Percentiles rank a stretch among this genome's conserved stretches.
Conservation (phyloP, 2,329 filamentous ascomycete species). For the Gyromitra esculenta region DNA sequence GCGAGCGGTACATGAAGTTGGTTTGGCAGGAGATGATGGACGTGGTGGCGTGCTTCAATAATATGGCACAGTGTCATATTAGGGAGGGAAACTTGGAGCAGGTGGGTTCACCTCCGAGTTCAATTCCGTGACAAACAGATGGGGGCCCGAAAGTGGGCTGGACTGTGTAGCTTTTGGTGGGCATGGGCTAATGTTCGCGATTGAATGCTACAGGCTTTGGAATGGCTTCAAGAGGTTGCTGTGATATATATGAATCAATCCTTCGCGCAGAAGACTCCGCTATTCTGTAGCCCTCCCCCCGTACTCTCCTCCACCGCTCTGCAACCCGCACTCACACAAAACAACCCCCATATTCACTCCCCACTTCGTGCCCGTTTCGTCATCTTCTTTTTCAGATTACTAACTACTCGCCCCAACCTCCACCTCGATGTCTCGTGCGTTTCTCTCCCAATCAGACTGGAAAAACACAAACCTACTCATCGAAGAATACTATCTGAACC, state of each 20-base stretch:
- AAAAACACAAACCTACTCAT: slow-evolving; percentile 51
- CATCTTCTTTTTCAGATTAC: slow-evolving; percentile 23
- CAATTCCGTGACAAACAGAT: neutral
- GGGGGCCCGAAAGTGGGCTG: neutral
- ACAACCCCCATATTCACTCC: slow-evolving; percentile 5
- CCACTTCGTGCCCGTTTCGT: neutral
- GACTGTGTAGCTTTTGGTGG: slow-evolving; percentile 5
- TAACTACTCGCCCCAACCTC: slow-evolving; percentile 24
- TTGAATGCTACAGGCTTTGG: slow-evolving; percentile 38
- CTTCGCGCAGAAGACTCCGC: slow-evolving; percentile 40
- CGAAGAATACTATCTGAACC: slow-evolving; percentile 49
- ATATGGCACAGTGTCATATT: slow-evolving; percentile 51
- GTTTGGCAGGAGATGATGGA: slow-evolving; percentile 53
- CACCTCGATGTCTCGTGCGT: neutral
- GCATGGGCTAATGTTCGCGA: slow-evolving; percentile 10
- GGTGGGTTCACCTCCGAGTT: slow-evolving; percentile 36
- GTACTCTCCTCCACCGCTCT: neutral
- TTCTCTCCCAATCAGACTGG: slow-evolving; percentile 35
- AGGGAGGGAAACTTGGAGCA: slow-evolving; percentile 45
- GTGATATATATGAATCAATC: slow-evolving; percentile 48
- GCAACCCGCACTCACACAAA: slow-evolving; percentile 3
- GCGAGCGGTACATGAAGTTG: slow-evolving; percentile 39
- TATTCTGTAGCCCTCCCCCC: slow-evolving; percentile 49
- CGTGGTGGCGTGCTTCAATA: slow-evolving; percentile 49
- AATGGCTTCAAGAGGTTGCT: slow-evolving; percentile 49